These are phyloP conservation scores for Heliamphora pulchella DNA, from an alignment of 179 eudicot species.

Conservation along the genomic window DNA sequence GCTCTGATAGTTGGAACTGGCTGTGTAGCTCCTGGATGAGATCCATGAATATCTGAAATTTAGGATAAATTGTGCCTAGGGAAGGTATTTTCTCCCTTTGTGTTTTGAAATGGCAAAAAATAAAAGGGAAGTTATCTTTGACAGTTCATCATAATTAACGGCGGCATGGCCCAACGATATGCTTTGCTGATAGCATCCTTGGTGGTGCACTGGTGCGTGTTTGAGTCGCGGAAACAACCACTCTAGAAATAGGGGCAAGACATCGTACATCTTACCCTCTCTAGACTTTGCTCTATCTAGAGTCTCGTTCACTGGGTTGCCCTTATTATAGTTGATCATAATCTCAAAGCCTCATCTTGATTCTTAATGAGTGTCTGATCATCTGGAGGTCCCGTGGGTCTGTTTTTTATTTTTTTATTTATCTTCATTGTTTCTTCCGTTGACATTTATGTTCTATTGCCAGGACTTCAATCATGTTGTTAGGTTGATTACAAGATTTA, in stretches of 20 bases:
- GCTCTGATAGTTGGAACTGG: background rate
- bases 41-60: background rate
- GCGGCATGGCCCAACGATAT: too few relatives aligned
- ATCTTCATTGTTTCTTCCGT: background rate
- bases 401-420: background rate
- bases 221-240: too few relatives aligned
- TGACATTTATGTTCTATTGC: background rate
- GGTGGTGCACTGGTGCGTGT: too few relatives aligned
- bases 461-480: background rate
- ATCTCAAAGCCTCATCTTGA: background rate
- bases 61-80: background rate
- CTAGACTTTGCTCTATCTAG: too few relatives aligned
- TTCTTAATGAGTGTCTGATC: background rate
- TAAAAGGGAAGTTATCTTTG: background rate
- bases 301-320: too few relatives aligned
- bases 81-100: background rate
- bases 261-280: too few relatives aligned
- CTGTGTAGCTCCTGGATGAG: background rate
- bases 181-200: too few relatives aligned
- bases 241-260: too few relatives aligned
- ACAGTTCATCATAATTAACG: background rate
- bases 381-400: background rate
- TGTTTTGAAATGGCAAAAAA: background rate
- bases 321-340: background rate
- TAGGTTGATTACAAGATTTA: background rate